These are phyloP conservation scores for Apiospora koreana DNA, from an alignment of 2,329 filamentous ascomycete genomes.

Conservation along the genomic window DNA sequence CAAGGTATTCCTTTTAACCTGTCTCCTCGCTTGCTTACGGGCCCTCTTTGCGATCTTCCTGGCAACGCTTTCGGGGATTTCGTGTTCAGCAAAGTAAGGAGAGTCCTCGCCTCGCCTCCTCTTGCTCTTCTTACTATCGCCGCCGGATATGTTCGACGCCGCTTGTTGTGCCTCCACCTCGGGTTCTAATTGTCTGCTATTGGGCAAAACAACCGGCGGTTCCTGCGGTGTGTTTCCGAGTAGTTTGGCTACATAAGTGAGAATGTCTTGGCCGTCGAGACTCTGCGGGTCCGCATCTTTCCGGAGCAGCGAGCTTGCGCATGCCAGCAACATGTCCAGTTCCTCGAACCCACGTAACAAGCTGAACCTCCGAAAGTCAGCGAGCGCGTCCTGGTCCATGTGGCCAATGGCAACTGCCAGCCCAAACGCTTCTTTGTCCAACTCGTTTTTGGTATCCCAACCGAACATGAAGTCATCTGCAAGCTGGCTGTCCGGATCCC, in stretches of 20 bases:
- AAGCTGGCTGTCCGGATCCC: slow-evolving; percentile 13
- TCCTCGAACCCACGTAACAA: slow-evolving; percentile 35
- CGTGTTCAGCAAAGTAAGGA: not conserved
- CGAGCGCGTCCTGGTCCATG: not conserved
- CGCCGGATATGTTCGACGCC: not conserved
- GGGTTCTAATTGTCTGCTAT: not conserved
- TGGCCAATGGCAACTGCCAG: not conserved
- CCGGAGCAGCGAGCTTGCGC: slow-evolving; percentile 30
- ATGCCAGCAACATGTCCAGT: slow-evolving; percentile 34
- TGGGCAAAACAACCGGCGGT: not conserved
- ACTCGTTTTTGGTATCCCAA: slow-evolving; percentile 27
- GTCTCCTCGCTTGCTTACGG: slow-evolving; percentile 12
- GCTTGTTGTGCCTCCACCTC: not conserved
- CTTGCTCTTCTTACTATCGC: slow-evolving; percentile 6
- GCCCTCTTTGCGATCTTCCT: slow-evolving; percentile 11
- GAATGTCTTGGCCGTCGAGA: slow-evolving; percentile 28
- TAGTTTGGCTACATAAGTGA: slow-evolving; percentile 26
- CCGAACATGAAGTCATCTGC: slow-evolving; percentile 32
- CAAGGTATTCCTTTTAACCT: not conserved
- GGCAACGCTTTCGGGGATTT: not conserved
- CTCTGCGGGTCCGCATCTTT: slow-evolving; percentile 20
- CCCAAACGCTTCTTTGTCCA: not conserved
- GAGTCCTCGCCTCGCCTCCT: not conserved
- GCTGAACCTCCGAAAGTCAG: slow-evolving; percentile 14
- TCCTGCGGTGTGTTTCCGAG: not conserved